Evolutionary conservation across 202 grass and related monocot genomes (phyloP), one percentile per base, ranked within the genome.

Genomic region (Eragrostis tef): DNA sequence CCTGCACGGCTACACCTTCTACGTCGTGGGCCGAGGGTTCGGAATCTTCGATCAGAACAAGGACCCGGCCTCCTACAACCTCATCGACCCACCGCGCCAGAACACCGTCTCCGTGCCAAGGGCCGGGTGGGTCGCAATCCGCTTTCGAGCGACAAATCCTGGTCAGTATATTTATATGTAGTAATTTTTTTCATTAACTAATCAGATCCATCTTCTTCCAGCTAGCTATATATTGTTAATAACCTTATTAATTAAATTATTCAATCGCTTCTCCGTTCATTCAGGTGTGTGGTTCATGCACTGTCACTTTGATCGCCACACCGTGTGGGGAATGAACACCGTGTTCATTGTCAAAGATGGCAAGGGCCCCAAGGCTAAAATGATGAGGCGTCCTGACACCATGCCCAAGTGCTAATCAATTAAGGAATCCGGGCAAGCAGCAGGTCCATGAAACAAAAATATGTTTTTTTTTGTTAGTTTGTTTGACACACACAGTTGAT

Each of bases 221-320:
- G n/a, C n/a, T 34, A 34, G 31, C 31, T 34, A 34, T 34, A 34
- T 34, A n/a, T n/a, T n/a, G n/a, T n/a, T 34, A 4, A 1, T 34
- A 34, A 34, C 31, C 31, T 34, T 34, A 2, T 34, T n/a, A n/a
- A n/a, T n/a, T n/a, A n/a, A n/a, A n/a, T n/a, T n/a, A n/a, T n/a
- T n/a, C n/a, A n/a, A n/a, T n/a, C 2, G 31, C 31, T 34, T 34
- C 31, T 34, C n/a, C n/a, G n/a, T 16, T 62, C 27, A 2, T 73
- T 65, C 60, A 93, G 93, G 90, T 22, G 90, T 97, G 69, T 97
- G 93, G 89, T 93, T 91, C 59, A 91, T 97, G 94, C 94, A 97
- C 49, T 97, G 94, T 9, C 90, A 97, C 60, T 87, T 91, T 0
- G 88, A 97, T 67, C 86, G 89, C 7, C 90, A 97, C 17, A 57